phyloP scores from a whole-genome alignment of 2,329 filamentous ascomycete genomes.

The Leptographium wingfieldii region DNA sequence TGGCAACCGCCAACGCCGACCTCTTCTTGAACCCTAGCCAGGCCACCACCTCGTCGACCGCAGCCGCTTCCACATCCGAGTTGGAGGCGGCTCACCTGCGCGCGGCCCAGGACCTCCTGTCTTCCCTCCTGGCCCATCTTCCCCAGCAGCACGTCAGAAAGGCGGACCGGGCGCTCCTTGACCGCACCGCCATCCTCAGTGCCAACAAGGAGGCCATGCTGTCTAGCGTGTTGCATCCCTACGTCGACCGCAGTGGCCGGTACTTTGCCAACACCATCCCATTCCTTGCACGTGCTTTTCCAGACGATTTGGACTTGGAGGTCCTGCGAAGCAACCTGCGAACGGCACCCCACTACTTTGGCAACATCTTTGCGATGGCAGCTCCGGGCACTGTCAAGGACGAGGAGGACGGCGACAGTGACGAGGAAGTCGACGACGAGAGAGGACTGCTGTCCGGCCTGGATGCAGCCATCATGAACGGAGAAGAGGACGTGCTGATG shows the following conservation, averaged over 20 bases:
- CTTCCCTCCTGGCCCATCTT: conserved; percentile 47
- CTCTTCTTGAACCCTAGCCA: conserved; percentile 44
- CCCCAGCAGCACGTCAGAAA: conserved; percentile 57
- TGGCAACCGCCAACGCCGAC: conserved; percentile 51
- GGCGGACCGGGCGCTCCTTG: conserved; percentile 59
- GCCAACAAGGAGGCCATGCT: conserved; percentile 61
- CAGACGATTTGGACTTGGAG: conserved; percentile 54
- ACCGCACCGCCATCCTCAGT: conserved; percentile 66
- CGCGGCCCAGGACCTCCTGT: conserved; percentile 51
- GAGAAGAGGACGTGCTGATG: background rate
- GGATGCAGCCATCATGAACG: background rate
- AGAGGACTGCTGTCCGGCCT: background rate
- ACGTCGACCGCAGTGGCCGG: conserved; percentile 48
- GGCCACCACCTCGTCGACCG: conserved; percentile 13
- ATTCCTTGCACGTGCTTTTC: conserved; percentile 57
- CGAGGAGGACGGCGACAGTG: conserved; percentile 38
- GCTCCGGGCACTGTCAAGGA: conserved; percentile 10
- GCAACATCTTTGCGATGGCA: conserved; percentile 15
- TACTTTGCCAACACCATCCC: conserved; percentile 66
- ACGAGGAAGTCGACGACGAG: conserved; percentile 20
- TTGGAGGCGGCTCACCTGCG: conserved; percentile 34
- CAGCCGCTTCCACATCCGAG: conserved; percentile 13
- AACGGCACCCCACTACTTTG: conserved; percentile 18
- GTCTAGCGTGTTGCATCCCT: conserved; percentile 70
- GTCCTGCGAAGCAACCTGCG: conserved; percentile 51